Percentiles rank a stretch among this genome's conserved stretches.
Evolutionary conservation across 345 rosid genomes (phyloP).

Genomic region (Psidium friedrichsthalianum): DNA sequence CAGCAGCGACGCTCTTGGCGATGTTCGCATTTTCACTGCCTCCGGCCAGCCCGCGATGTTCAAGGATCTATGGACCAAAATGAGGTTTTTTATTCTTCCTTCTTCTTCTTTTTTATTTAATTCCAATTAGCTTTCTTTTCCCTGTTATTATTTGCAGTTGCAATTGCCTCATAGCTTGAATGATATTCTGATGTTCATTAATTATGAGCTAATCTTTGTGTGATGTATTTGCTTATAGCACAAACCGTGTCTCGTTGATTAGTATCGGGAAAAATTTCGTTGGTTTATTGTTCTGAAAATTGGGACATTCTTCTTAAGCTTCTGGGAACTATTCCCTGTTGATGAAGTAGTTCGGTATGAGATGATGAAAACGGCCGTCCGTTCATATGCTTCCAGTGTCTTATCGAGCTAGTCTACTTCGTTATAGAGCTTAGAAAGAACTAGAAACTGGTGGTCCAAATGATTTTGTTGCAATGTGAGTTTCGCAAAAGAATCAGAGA

Average conservation of each 20-base stretch:
- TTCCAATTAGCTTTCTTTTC: not conserved
- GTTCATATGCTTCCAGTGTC: not conserved
- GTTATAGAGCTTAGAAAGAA: not conserved
- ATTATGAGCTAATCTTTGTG: not conserved
- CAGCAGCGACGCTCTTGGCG: slow-evolving; percentile 42
- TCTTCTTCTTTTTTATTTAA: not conserved
- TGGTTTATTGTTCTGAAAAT: not conserved
- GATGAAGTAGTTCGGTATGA: not conserved
- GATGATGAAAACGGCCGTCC: not conserved
- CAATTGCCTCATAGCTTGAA: not conserved
- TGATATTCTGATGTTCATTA: not conserved
- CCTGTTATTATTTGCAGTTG: not conserved
- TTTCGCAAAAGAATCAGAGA: not conserved
- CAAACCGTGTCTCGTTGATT: not conserved
- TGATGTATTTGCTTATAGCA: not conserved
- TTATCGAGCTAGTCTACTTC: not conserved
- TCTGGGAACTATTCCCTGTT: not conserved
- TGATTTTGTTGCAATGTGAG: not conserved
- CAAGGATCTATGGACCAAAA: slow-evolving; percentile 77
- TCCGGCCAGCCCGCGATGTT: slow-evolving; percentile 43
- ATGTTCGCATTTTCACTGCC: slow-evolving; percentile 51
- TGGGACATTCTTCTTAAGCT: not conserved
- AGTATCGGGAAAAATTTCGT: not conserved
- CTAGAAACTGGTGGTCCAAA: not conserved
- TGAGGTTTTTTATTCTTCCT: slow-evolving; percentile 21